These are phyloP conservation scores for Viola pubescens DNA, from an alignment of 441 rosid species.

Conservation along the genomic window DNA sequence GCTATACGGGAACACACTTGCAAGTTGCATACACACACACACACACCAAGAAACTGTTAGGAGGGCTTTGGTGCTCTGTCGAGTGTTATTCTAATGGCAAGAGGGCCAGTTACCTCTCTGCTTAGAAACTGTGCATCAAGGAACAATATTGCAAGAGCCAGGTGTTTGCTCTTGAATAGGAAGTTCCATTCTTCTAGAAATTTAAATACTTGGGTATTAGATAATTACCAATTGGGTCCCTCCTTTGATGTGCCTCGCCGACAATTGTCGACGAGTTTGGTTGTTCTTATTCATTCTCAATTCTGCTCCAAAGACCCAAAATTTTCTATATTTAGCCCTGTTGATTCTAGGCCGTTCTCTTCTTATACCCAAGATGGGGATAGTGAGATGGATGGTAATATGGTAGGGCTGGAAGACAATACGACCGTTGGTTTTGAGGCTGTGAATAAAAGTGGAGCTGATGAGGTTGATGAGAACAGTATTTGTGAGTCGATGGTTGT, in stretches of 20 bases:
- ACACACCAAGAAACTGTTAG: too few species aligned
- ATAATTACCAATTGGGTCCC: constrained; percentile 11
- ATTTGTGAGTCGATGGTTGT: neutral
- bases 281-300: constrained; percentile 13
- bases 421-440: constrained; percentile 6
- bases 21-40: too few species aligned
- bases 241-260: constrained; percentile 15
- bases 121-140: constrained; percentile 30
- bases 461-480: constrained; percentile 10
- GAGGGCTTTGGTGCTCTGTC: constrained; percentile 1
- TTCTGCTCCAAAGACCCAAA: constrained; percentile 6
- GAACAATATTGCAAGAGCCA: constrained; percentile 20
- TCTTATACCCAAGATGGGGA: constrained; percentile 20
- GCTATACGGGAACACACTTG: too few species aligned
- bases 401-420: constrained; percentile 9
- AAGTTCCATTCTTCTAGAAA: constrained; percentile 23
- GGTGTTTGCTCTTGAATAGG: constrained; percentile 15
- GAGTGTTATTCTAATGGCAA: constrained; percentile 30
- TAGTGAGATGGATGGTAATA: constrained; percentile 7
- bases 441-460: constrained; percentile 12
- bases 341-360: constrained; percentile 25
- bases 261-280: constrained; percentile 16
- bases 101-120: constrained; percentile 32
- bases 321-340: neutral
- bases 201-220: constrained; percentile 18